Evolutionary conservation across 2,329 filamentous ascomycete species (phyloP), one percentile per base, ranked within the genome.

Genomic region (Colletotrichum sublineola): DNA sequence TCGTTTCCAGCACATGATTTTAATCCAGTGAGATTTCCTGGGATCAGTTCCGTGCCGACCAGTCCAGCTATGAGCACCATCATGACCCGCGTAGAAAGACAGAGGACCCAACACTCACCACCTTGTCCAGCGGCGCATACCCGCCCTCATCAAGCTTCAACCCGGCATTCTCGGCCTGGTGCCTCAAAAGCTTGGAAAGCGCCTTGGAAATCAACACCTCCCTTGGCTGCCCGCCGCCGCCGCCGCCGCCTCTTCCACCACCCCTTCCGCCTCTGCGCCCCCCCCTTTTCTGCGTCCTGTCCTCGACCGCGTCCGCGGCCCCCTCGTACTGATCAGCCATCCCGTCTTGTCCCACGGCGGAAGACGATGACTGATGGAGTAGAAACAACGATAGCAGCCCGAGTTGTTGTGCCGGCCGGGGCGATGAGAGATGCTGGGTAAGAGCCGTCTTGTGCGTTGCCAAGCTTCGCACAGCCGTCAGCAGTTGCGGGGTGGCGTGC

Each of bases 111-210:
- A 29, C 46, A 86, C 89, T 86, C 78, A 91, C 89, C 79, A 92
- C 90, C 69, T 82, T 80, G 75, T 90, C 86, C 68, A 92, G 79
- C 56, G 84, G 82, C 53, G 89, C 90, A 78, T 84, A 92, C 0
- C 91, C 91, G 77, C 90, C 89, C 1, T 76, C 80, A 77, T 92
- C 89, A 9, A 92, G 84, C 76, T 80, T 76, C 58, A 92, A 84
- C 5, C 89, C 89, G 29, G 87, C 89, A 50, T 85, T 86, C 63
- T 81, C 81, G 11, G 88, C 89, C 81, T 89, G 88, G 74, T 91
- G 89, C 42, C 89, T 80, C 71, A 91, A 78, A 60, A 91, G 80
- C 74, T 79, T 82, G 20, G 88, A 90, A 56, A 91, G 80, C 14
- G 88, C 87, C 75, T 84, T 87, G 9, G 87, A 90, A 56, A 90